phyloP scores from a whole-genome alignment of 2,329 filamentous ascomycete genomes.

The Periconia sp. region DNA sequence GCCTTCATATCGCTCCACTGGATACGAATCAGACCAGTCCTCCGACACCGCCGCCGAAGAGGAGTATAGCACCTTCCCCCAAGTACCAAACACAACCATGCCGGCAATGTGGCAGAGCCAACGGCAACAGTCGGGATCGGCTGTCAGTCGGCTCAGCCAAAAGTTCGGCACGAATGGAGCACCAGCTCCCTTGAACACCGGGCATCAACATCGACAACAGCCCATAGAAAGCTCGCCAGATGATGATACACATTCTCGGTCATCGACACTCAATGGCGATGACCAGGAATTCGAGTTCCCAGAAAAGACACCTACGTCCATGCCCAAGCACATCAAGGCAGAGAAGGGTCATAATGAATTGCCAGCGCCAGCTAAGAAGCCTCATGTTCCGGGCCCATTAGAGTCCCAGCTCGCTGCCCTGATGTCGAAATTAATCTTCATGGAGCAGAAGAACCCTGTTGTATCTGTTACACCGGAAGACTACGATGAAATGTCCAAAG shows the following conservation, averaged over 20 bases:
- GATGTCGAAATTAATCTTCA: slow-evolving; percentile 46
- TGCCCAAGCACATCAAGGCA: slow-evolving; percentile 19
- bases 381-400: slow-evolving; percentile 40
- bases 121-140: slow-evolving; percentile 23
- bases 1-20: slow-evolving; percentile 15
- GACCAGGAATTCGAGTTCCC: slow-evolving; percentile 36
- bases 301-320: slow-evolving; percentile 35
- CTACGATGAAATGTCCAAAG: slow-evolving; percentile 36
- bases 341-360: slow-evolving; percentile 23
- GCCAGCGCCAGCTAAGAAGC: slow-evolving; percentile 21
- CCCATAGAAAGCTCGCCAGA: no score
- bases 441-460: slow-evolving; percentile 41
- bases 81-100: slow-evolving; percentile 22
- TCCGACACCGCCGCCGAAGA: slow-evolving; percentile 38
- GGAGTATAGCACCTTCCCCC: slow-evolving; percentile 20
- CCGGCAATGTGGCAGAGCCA: slow-evolving; percentile 36
- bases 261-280: slow-evolving; percentile 40
- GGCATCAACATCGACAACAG: no score
- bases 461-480: slow-evolving; percentile 46
- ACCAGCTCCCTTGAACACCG: slow-evolving; percentile 13
- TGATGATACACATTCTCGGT: slow-evolving; percentile 38
- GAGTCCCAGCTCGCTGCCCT: slow-evolving; percentile 44
- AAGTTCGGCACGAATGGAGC: slow-evolving; percentile 26
- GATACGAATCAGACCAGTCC: slow-evolving; percentile 41
- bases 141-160: slow-evolving; percentile 29